Evolutionary conservation across 2,329 filamentous ascomycete genomes (phyloP), one percentile per base, ranked within the genome.

Genomic region (Fusarium brachygibbosum): DNA sequence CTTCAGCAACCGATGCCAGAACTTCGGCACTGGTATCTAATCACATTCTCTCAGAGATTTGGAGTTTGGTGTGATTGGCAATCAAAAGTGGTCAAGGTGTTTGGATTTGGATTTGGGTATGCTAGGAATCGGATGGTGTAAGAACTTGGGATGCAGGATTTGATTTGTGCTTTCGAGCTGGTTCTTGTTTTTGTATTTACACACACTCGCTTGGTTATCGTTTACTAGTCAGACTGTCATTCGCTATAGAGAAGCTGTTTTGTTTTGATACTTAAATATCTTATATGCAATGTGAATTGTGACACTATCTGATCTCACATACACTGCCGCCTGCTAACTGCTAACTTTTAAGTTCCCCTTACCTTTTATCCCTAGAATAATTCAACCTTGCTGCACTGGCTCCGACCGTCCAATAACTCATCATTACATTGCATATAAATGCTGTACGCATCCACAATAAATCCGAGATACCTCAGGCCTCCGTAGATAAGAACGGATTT

Each of bases 1-100:
- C 40, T 78, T 76, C 6, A 67, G 66, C 10, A 74, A 76, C 34
- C 81, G 83, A 70, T 87, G 85, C 74, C 71, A 68, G 37, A 77
- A 61, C 45, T 85, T 75, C 64, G 78, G 78, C 37, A 57, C 58
- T 11, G 63, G 77, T 67, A 37, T 71, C 37, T 75, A 69, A 54
- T 3, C 13, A 5, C 11, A 19, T 11, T 10, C 28, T 19, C 29
- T 37, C 17, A 42, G 32, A n/a, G 21, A 28, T 38, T 19, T 31
- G 51, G 31, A 53, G 40, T 57, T 66, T 49, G 19, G 23, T 44
- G 16, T 14, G 28, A 55, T 49, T 28, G 19, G 25, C 19, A 19
- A 44, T 25, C 25, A 60, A 66, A 62, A 50, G 40, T 37, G 54
- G 37, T 19, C 32, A 37, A 45, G 40, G 41, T 29, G 19, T 29